Evolutionary conservation across 345 rosid genomes (phyloP), one percentile per base, ranked within the genome.

Genomic region (Xanthoceras sorbifolium): DNA sequence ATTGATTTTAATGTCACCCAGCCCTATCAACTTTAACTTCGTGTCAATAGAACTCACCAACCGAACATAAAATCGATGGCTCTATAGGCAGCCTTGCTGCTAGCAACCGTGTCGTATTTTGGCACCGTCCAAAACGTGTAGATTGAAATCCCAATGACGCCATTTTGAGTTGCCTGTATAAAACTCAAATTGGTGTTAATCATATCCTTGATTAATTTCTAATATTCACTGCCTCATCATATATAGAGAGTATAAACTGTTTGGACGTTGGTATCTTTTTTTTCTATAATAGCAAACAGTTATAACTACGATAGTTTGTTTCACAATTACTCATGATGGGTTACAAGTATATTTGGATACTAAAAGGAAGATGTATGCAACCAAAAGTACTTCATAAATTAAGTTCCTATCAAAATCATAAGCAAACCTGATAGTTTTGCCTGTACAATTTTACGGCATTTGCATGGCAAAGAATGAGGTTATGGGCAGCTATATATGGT

Each of bases 11-110:
- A 46, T 46, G n/a, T n/a, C 9, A 38, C 12, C 12, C 3, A 46
- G 52, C 3, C 6, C 60, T n/a, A 4, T 18, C 22, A 54, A 48
- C 6, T 31, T 32, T 23, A 25, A 67, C 7, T 1, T 23, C 0
- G 9, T 4, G 9, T 55, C 11, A 46, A 0, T 26, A n/a, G n/a
- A 7, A 62, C 54, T 76, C 48, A 85, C 81, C 88, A 89, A 75
- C 88, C 91, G n/a, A 82, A 80, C 8, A 71, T 32, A 79, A 89
- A 89, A 23, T 89, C 93, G 72, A 86, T 78, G 12, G 77, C 67
- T 72, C 84, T 75, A 69, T 67, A 77, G 5, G 85, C 85, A 3
- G 91, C 89, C 71, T 72, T 61, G 48, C 46, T 69, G 80, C 80
- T 76, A 22, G 77, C 77, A 0, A 32, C 1, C 3, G 87, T 82